Evolutionary conservation across 768 basidiomycete genomes (phyloP), one percentile per base, ranked within the genome.

Genomic region (Auriscalpium orientale): DNA sequence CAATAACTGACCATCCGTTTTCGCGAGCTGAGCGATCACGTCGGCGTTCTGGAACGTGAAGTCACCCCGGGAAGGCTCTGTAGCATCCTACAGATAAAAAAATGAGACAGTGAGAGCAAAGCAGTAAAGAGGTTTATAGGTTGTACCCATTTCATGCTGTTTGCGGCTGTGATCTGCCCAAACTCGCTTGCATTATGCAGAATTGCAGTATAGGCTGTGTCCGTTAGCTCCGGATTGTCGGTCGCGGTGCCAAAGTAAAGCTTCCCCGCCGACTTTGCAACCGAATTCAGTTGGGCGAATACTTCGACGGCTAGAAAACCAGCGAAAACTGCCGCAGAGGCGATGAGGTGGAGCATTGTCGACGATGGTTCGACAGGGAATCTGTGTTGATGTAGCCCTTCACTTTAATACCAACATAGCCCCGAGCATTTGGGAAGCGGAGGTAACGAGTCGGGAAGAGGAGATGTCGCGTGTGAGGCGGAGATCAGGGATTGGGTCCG

Each of bases 21-120:
- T 68, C 3, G 79, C 79, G 38, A 79, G 67, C 22, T 69, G 64
- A 3, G 74, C 76, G 47, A 82, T 68, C 10, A 58, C 65, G 63
- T 82, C 80, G 9, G 76, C 80, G 12, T 62, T 62, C 1, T 70
- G 62, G 60, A 78, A 82, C 0, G 75, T 78, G 65, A 79, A 83
- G 2, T 62, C 65, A 22, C 77, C 77, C 20, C 70, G 77, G 4
- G 66, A 64, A 4, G 79, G 79, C 57, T 83, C 80, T 10, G 79
- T 81, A 0, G 77, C 76, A 56, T 79, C 79, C 79, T 81, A 53
- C 3, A 38, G 11, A 10, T 18, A 43, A 18, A 43, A 9, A 18
- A 1, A 8, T 28, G 16, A 18, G 21, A 3, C 8, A 13, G n/a
- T 34, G 13, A 44, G 22, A 12, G 35, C 18, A 2, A 18, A 15